phyloP scores from a whole-genome alignment of 352 stramenopile species.

The Phytophthora boehmeriae region DNA sequence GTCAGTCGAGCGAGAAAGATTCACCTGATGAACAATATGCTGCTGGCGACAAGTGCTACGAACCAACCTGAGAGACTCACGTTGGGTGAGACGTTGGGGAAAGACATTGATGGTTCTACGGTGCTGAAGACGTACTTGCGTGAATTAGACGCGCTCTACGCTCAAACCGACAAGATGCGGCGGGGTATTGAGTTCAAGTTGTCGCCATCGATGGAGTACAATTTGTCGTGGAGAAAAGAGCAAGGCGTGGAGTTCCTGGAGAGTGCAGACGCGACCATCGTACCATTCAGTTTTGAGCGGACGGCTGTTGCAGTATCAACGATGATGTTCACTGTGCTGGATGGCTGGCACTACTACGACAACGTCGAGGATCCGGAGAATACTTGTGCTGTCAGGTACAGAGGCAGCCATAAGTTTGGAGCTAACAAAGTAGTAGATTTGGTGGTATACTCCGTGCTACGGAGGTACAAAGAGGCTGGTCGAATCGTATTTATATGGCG shows the following conservation, averaged over 20 bases:
- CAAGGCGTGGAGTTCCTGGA: conserved; percentile 25
- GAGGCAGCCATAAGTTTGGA: conserved; percentile 27
- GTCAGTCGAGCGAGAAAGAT: conserved; percentile 4
- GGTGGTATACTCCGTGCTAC: conserved; percentile 38
- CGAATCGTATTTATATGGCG: conserved; percentile 64
- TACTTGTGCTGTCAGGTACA: conserved; percentile 5
- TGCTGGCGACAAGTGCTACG: conserved; percentile 10
- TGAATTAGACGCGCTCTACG: conserved; percentile 32
- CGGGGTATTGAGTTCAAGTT: conserved; percentile 12
- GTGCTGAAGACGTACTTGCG: conserved; percentile 30
- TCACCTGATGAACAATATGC: conserved; percentile 21
- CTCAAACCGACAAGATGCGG: conserved; percentile 25
- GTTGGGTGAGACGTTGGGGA: neutral
- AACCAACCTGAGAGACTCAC: too few species aligned
- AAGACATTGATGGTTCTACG: conserved; percentile 2
- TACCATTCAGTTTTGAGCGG: conserved; percentile 27
- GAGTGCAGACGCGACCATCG: conserved; percentile 26
- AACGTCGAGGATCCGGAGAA: conserved; percentile 26
- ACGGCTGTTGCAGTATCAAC: conserved; percentile 24
- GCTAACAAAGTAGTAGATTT: conserved; percentile 15
- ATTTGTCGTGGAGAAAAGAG: conserved; percentile 18
- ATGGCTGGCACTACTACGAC: conserved; percentile 22
- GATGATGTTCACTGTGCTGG: conserved; percentile 18
- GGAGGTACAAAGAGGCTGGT: conserved; percentile 41
- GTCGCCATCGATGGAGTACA: conserved; percentile 23